Conservation (phyloP, 371 early-diverging fungal genomes). For the Syncephalastrum sp. region DNA sequence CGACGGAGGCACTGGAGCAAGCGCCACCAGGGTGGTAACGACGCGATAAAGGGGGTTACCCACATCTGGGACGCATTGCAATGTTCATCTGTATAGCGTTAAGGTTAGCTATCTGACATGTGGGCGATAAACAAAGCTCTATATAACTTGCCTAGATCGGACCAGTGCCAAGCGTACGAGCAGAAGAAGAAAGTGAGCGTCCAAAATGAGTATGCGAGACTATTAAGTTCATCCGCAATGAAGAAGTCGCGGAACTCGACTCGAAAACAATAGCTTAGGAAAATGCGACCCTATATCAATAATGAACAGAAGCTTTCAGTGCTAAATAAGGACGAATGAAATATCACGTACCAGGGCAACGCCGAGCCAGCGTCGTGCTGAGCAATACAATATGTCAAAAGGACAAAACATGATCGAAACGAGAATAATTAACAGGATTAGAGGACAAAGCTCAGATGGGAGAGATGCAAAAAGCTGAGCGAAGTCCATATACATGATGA, state of each 20-base stretch:
- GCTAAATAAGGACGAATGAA: not conserved
- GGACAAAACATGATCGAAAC: conserved; percentile 65
- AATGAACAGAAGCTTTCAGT: not conserved
- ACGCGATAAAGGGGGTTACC: conserved; percentile 60
- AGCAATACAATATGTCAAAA: conserved; percentile 59
- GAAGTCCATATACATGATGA: conserved; percentile 58
- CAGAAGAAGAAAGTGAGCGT: conserved; percentile 71
- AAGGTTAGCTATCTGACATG: not conserved
- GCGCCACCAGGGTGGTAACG: conserved; percentile 69
- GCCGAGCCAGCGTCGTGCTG: conserved; percentile 75
- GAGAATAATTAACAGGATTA: conserved; percentile 51
- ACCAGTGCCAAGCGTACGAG: conserved; percentile 56
- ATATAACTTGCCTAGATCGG: conserved; percentile 41
- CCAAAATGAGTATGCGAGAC: conserved; percentile 71
- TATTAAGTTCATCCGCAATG: conserved; percentile 80
- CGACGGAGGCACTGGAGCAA: conserved; percentile 71
- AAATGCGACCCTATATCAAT: conserved; percentile 40
- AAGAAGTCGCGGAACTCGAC: conserved; percentile 89
- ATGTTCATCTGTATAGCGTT: conserved; percentile 5
- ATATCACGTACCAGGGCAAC: conserved; percentile 29
- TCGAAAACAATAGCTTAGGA: conserved; percentile 53
- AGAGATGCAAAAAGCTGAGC: conserved; percentile 38
- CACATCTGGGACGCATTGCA: conserved; percentile 66
- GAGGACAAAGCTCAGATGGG: conserved; percentile 55
- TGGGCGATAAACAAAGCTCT: not conserved